Evolutionary conservation across 371 early-diverging fungal genomes (phyloP).

Genomic region (Rhizopus stolonifer): DNA sequence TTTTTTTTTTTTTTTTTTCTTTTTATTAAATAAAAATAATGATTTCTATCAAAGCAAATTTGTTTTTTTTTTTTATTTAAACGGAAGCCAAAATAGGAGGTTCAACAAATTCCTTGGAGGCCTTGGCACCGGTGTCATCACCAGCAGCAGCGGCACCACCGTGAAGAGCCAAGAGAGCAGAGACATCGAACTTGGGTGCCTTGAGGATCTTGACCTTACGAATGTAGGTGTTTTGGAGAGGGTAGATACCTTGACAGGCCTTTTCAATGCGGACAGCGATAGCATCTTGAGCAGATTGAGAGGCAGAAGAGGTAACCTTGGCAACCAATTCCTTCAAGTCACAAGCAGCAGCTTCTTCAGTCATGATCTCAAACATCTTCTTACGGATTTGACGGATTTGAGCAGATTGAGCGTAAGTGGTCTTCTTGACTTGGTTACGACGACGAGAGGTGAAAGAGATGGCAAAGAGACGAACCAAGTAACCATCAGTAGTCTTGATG

Average conservation of each 20-base stretch:
- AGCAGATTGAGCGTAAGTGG: slow-evolving; percentile 96
- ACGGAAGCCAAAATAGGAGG: slow-evolving; percentile 77
- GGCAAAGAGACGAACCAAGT: slow-evolving; percentile 97
- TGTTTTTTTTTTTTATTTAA: no score
- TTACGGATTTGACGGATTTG: slow-evolving; percentile 99
- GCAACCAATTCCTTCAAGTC: slow-evolving; percentile 97
- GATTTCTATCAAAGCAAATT: no score
- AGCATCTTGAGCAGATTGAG: slow-evolving; percentile 60
- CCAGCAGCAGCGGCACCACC: slow-evolving; percentile 77
- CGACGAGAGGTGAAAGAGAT: slow-evolving; percentile 98
- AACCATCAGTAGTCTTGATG: slow-evolving; percentile 99
- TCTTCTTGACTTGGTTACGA: slow-evolving; percentile 96
- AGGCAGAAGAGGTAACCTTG: slow-evolving; percentile 84
- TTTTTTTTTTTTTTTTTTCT: no score
- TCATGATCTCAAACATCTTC: slow-evolving; percentile 99
- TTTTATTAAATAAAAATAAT: no score
- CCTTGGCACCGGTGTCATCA: slow-evolving; percentile 75
- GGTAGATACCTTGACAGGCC: slow-evolving; percentile 96
- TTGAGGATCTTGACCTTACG: slow-evolving; percentile 99
- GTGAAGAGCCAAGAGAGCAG: slow-evolving; percentile 97
- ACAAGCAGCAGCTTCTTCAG: slow-evolving; percentile 84
- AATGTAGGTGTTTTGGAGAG: slow-evolving; percentile 96
- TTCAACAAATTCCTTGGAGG: slow-evolving; percentile 81
- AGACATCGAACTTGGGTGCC: slow-evolving; percentile 93
- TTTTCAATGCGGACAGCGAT: slow-evolving; percentile 98